These are phyloP conservation scores for Exophiala sideris DNA, from an alignment of 2,329 filamentous ascomycete species.

Conservation along the genomic window DNA sequence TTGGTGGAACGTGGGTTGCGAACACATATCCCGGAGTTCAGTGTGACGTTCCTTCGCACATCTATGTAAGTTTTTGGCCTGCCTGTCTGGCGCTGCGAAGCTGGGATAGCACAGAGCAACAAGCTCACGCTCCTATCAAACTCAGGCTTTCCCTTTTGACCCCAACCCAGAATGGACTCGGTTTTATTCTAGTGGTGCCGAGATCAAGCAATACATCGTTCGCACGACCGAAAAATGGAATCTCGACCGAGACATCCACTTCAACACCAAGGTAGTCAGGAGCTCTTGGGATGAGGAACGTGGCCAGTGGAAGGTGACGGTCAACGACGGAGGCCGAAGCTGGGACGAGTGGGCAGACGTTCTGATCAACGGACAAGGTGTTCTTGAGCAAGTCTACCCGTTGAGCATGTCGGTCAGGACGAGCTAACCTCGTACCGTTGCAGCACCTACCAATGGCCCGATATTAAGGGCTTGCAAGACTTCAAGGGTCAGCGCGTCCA, in stretches of 20 bases:
- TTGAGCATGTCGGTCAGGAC: neutral
- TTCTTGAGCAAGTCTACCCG: neutral
- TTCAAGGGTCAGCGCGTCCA: conserved; percentile 32
- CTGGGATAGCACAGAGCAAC: neutral
- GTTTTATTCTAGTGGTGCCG: conserved; percentile 62
- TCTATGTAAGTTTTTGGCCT: conserved; percentile 45
- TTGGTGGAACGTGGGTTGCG: conserved; percentile 33
- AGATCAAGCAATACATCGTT: conserved; percentile 69
- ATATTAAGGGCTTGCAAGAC: conserved; percentile 29
- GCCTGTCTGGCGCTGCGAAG: neutral
- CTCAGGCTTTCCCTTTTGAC: conserved; percentile 52
- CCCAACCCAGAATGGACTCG: conserved; percentile 68
- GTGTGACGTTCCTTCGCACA: conserved; percentile 23
- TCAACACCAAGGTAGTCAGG: conserved; percentile 54
- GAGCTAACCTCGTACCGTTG: neutral
- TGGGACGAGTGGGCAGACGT: neutral
- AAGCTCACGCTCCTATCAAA: neutral
- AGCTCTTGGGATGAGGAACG: conserved; percentile 54
- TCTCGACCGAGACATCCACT: conserved; percentile 57
- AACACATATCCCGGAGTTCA: conserved; percentile 30
- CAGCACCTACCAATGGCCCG: conserved; percentile 16
- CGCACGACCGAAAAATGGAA: conserved; percentile 60
- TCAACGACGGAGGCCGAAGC: neutral
- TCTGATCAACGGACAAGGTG: neutral
- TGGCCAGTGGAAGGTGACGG: conserved; percentile 54